Percentiles rank a stretch among this genome's conserved stretches.
Evolutionary conservation across 805 yeast species (phyloP).

Genomic region (Cyberlindnera subsufficiens): DNA sequence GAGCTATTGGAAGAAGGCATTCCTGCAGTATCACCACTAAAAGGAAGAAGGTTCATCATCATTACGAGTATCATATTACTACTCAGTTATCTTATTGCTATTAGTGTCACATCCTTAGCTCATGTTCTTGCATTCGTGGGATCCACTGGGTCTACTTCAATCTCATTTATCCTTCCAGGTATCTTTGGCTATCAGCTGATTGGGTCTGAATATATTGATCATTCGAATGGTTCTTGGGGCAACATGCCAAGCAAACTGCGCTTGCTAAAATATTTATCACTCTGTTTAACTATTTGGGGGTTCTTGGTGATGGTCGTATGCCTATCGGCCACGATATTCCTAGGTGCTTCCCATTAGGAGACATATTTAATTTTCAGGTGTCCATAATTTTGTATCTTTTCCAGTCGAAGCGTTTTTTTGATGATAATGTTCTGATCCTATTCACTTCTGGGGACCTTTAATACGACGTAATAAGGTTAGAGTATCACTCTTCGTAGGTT

Average conservation of each 20-base stretch:
- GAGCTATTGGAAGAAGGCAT: constrained; percentile 28
- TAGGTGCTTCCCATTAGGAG: constrained; percentile 22
- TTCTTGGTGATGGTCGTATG: constrained; percentile 45
- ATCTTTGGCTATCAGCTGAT: constrained; percentile 73
- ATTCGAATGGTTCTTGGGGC: constrained; percentile 23
- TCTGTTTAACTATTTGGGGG: constrained; percentile 43
- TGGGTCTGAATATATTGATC: constrained; percentile 36
- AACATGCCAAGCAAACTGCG: constrained; percentile 24
- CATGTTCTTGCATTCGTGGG: constrained; percentile 84
- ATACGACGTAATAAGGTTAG: too few species aligned
- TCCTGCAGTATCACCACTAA: constrained; percentile 17
- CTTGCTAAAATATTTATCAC: constrained; percentile 29
- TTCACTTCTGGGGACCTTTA: too few species aligned
- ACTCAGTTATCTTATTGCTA: constrained; percentile 57
- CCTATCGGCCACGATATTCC: constrained; percentile 30
- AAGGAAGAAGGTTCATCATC: constrained; percentile 36
- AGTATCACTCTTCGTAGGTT: too few species aligned
- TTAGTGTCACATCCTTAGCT: constrained; percentile 67
- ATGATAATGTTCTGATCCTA: too few species aligned
- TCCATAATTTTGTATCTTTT: too few species aligned
- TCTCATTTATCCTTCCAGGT: constrained; percentile 88
- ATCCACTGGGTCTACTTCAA: constrained; percentile 88
- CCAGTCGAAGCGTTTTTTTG: too few species aligned
- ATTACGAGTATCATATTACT: constrained; percentile 49
- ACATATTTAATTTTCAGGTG: neutral